These are phyloP conservation scores for Oenanthe sinensis DNA, from an alignment of 129 eudicot genomes.

Conservation along the genomic window DNA sequence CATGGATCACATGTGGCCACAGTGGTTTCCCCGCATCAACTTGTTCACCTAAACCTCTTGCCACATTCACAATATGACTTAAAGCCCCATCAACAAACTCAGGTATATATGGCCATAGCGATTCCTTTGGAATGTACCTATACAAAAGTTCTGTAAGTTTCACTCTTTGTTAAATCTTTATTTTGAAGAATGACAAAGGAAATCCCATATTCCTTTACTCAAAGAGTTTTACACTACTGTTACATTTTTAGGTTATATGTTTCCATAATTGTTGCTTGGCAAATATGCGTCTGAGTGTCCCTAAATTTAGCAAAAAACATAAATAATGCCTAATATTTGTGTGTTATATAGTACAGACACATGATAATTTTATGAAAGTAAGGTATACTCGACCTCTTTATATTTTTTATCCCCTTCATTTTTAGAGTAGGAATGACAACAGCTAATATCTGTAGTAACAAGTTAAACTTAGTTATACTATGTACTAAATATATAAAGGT, in stretches of 20 bases:
- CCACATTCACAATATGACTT: slow-evolving; percentile 63
- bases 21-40: slow-evolving; percentile 46
- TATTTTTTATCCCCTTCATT: neutral
- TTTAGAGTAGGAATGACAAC: neutral
- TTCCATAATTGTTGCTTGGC: too few species aligned
- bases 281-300: too few species aligned
- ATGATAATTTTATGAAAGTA: too few species aligned
- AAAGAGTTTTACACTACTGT: too few species aligned
- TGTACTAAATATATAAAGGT: neutral
- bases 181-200: neutral
- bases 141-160: neutral
- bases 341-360: too few species aligned
- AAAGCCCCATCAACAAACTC: slow-evolving; percentile 83
- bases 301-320: too few species aligned
- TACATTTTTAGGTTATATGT: too few species aligned
- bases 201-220: too few species aligned
- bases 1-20: slow-evolving; percentile 86
- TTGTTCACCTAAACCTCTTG: slow-evolving; percentile 70
- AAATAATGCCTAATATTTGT: too few species aligned
- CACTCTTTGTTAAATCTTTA: too few species aligned
- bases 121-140: slow-evolving; percentile 69
- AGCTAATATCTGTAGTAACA: too few species aligned
- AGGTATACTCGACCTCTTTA: neutral
- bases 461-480: neutral
- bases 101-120: slow-evolving; percentile 75